These are phyloP conservation scores for Saraca asoca DNA, from an alignment of 331 rosid genomes.

Conservation along the genomic window DNA sequence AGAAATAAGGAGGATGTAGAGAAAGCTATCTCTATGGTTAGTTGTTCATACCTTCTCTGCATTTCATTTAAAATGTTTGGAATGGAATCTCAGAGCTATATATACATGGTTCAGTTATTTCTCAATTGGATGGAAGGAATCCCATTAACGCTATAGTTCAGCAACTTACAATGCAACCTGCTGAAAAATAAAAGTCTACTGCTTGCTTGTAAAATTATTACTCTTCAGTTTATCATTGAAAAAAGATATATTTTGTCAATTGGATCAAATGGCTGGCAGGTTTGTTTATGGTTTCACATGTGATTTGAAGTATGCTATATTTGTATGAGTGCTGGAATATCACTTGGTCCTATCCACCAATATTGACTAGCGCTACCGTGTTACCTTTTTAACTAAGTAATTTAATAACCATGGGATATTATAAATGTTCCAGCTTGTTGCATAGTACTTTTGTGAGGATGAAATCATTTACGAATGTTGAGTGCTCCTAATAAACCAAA, in stretches of 20 bases:
- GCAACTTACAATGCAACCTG: neutral
- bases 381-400: no score
- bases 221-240: neutral
- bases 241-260: neutral
- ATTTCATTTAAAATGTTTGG: conserved; percentile 28
- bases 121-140: conserved; percentile 1
- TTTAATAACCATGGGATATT: no score
- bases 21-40: conserved; percentile 94
- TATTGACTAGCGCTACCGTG: no score
- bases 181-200: neutral
- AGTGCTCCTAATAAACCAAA: conserved; percentile 19
- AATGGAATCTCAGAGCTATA: conserved; percentile 2
- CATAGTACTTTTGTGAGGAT: no score
- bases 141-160: neutral
- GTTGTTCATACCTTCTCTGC: conserved; percentile 32
- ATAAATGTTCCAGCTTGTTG: conserved; percentile 2
- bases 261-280: no score
- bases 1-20: conserved; percentile 91
- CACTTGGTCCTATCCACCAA: neutral
- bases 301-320: no score
- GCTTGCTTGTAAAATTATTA: neutral
- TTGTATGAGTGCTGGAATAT: no score
- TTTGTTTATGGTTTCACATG: no score
- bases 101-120: neutral
- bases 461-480: neutral